Evolutionary conservation across 768 basidiomycete species (phyloP), one percentile per base, ranked within the genome.

Genomic region (Thelephora aurantiotincta): DNA sequence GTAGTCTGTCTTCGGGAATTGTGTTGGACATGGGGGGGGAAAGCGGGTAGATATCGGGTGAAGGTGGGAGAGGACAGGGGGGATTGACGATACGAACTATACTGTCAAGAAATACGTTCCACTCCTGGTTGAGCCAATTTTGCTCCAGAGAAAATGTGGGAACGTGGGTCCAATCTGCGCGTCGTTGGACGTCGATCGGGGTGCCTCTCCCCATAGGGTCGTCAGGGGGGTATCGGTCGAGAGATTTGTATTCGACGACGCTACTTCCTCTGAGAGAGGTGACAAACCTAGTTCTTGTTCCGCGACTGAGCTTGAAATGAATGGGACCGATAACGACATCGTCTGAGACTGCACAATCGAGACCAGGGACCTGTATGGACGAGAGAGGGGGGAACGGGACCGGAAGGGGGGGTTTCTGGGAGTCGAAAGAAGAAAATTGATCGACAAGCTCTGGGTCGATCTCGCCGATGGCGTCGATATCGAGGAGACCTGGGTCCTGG

Each of bases 161-260:
- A 2, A 46, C 45, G 1, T 47, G 20, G 35, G 45, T 44, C 55
- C 55, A 56, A 30, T 54, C 55, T 12, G 46, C 48, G 11, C 47
- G 50, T 16, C 53, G 50, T 36, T 37, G 44, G 11, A 33, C 43
- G 41, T 52, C 55, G 16, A 52, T 48, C 37, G 55, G 55, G 13
- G 55, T 56, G 1, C 55, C 55, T 30, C 55, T 50, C 12, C 55
- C 55, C 33, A 56, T 44, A 49, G 46, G 53, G 13, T 52, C 55
- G 22, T 54, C 47, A 30, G 26, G 26, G 26, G 26, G 26, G 26
- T 30, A 30, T 19, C 42, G 42, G 6, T 44, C 48, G 11, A 30
- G 23, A 4, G 43, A 23, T 3, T 49, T 48, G 26, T 43, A 26
- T 6, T 41, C 30, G 11, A 53, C 52, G 42, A 54, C 45, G 16